A percentile compares a stretch with the other conserved stretches of the same genome.
Evolutionary conservation across 2,329 filamentous ascomycete species (phyloP).

Genomic region (Hortaea werneckii): DNA sequence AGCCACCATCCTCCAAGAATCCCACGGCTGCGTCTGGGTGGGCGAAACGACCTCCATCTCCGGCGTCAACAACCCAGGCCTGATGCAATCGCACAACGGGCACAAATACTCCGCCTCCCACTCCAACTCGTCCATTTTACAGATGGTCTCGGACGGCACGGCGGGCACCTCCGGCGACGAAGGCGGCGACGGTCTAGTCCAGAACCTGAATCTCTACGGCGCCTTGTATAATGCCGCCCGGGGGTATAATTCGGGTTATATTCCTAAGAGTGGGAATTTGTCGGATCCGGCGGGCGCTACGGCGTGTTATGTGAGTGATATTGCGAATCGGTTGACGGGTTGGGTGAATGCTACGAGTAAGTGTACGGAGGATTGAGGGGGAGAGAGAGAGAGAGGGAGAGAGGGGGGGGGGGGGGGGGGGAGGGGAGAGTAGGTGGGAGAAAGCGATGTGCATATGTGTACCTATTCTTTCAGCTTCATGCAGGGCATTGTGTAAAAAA

Average conservation of each 20-base stretch:
- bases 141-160: conserved; percentile 36
- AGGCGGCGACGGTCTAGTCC: conserved; percentile 33
- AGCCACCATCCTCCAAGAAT: conserved; percentile 36
- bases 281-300: conserved; percentile 36
- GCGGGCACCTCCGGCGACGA: conserved; percentile 32
- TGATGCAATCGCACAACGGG: conserved; percentile 38
- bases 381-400: too few relatives aligned
- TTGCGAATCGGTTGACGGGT: conserved; percentile 40
- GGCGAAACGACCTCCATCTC: conserved; percentile 29
- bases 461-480: too few relatives aligned
- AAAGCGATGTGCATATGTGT: too few relatives aligned
- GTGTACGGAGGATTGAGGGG: conserved; percentile 5
- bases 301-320: conserved; percentile 42
- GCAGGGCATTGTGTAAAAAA: too few relatives aligned
- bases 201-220: conserved; percentile 25
- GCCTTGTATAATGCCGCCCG: conserved; percentile 34
- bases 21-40: conserved; percentile 35
- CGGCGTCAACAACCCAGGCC: conserved; percentile 34
- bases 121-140: conserved; percentile 20
- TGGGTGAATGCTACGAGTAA: conserved; percentile 24
- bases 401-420: too few relatives aligned
- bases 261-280: conserved; percentile 27
- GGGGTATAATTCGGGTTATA: conserved; percentile 39
- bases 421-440: too few relatives aligned
- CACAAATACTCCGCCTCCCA: conserved; percentile 24